A percentile compares a stretch with the other conserved stretches of the same genome.
Evolutionary conservation across 805 yeast genomes (phyloP).

Genomic region (Wickerhamia fluorescens): DNA sequence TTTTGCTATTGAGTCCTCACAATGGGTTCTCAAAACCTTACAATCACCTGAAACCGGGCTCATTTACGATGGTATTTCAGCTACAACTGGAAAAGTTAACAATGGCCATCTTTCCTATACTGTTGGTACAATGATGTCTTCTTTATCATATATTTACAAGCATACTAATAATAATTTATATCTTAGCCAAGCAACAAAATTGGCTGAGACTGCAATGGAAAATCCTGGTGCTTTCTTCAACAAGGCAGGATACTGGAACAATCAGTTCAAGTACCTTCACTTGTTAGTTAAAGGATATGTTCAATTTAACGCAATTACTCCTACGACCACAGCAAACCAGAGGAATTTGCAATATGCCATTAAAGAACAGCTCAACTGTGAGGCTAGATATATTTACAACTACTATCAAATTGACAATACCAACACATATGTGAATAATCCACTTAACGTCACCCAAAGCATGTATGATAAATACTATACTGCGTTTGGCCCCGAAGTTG

Average conservation of each 20-base stretch:
- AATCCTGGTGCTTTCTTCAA: slow-evolving; percentile 7
- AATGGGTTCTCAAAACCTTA: slow-evolving; percentile 7
- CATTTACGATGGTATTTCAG: slow-evolving; percentile 7
- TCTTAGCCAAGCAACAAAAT: slow-evolving; percentile 5
- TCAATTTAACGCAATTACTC: slow-evolving; percentile 9
- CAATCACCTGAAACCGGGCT: slow-evolving; percentile 10
- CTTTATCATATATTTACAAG: slow-evolving; percentile 7
- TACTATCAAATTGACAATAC: too few species aligned
- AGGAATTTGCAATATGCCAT: too few species aligned
- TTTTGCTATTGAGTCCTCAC: slow-evolving; percentile 6
- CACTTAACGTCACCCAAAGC: slow-evolving; percentile 2
- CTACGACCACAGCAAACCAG: too few species aligned
- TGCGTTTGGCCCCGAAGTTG: slow-evolving; percentile 4
- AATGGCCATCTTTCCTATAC: slow-evolving; percentile 10
- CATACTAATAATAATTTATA: slow-evolving; percentile 4
- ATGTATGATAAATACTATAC: slow-evolving; percentile 5
- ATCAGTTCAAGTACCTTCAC: slow-evolving; percentile 10
- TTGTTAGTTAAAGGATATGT: slow-evolving; percentile 12
- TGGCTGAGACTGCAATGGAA: slow-evolving; percentile 7
- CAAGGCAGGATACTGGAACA: slow-evolving; percentile 13
- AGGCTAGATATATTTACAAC: too few species aligned
- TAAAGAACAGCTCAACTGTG: too few species aligned
- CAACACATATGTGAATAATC: neutral
- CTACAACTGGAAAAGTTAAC: slow-evolving; percentile 4
- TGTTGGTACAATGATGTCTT: slow-evolving; percentile 9